These are phyloP conservation scores for Pleurozium schreberi DNA, from an alignment of 225 moss, liverwort and hornwort genomes.

Conservation along the genomic window DNA sequence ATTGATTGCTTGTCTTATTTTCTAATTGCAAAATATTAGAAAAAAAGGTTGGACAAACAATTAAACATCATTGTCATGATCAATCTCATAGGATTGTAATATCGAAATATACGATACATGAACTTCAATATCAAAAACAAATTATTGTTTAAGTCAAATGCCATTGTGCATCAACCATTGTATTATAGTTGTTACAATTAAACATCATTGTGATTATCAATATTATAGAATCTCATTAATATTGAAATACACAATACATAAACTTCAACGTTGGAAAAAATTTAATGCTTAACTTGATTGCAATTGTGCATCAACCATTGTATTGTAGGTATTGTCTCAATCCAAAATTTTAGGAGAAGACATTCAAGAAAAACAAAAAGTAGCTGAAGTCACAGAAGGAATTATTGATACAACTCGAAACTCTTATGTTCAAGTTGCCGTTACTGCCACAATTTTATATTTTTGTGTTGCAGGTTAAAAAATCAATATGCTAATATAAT, in stretches of 20 bases:
- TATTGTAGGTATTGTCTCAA: slow-evolving; percentile 49
- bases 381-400: slow-evolving; percentile 55
- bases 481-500: background rate
- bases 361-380: slow-evolving; percentile 76
- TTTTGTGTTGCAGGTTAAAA: slow-evolving; percentile 67
- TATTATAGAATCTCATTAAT: background rate
- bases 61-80: background rate
- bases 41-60: background rate
- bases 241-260: background rate
- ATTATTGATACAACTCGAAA: slow-evolving; percentile 72
- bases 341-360: slow-evolving; percentile 72
- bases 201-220: background rate
- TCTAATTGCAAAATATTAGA: too few species aligned
- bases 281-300: too few species aligned
- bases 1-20: background rate
- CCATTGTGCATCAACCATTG: too few species aligned
- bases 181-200: too few species aligned
- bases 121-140: too few species aligned
- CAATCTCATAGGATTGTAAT: background rate
- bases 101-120: too few species aligned
- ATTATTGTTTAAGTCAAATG: too few species aligned
- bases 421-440: slow-evolving; percentile 54
- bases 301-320: background rate
- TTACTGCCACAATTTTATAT: slow-evolving; percentile 57
- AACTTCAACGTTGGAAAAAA: too few species aligned